Base-by-base conservation (phyloP, 2,329 filamentous ascomycete species). In the Bertia moriformis region DNA sequence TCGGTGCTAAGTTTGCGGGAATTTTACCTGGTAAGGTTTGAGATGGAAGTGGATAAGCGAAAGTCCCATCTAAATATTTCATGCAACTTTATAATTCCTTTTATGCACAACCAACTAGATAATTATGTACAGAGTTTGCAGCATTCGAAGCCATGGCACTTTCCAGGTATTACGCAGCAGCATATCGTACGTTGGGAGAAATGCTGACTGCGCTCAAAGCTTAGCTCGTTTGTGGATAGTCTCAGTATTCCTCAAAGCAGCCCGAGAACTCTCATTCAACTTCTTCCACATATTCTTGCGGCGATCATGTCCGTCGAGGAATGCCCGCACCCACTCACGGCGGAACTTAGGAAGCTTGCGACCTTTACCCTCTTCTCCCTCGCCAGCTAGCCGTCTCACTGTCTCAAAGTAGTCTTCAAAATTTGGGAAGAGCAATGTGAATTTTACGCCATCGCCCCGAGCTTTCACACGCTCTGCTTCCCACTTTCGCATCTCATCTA, bases 381-480 rank as follows among this genome's bases (percentile, higher is more conserved):
- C 60, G 0, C 70, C 69, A 2, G 70, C 66, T 18, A 76, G 45
- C 14, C 42, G 45, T 19, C 72, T 60, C 14, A 77, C 43, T 1
- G 57, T 58, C 50, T 81, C 72, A 45, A 82, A 81, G 47, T 81
- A 81, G 13, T 71, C 65, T 44, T 76, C 68, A 48, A 81, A 80
- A 19, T 79, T 66, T 0, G 76, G 76, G 42, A 66, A 69, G 7
- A 81, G 53, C 2, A 73, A 57, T 0, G 65, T 62, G 44, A 81
- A 81, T 2, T 58, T 62, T 0, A 64, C 55, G 0, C 73, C 71
- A 43, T 80, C 75, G 0, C 75, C 75, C 33, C 62, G 67, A 4
- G 51, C 48, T 15, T 55, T 54, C 7, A 80, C 65, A 0, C 74
- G 58, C 2, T 74, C 66, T 2, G 50, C 47, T 46, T 81, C 76